These are phyloP conservation scores for Stephania japonica DNA, from an alignment of 164 flowering plant species.

Conservation along the genomic window DNA sequence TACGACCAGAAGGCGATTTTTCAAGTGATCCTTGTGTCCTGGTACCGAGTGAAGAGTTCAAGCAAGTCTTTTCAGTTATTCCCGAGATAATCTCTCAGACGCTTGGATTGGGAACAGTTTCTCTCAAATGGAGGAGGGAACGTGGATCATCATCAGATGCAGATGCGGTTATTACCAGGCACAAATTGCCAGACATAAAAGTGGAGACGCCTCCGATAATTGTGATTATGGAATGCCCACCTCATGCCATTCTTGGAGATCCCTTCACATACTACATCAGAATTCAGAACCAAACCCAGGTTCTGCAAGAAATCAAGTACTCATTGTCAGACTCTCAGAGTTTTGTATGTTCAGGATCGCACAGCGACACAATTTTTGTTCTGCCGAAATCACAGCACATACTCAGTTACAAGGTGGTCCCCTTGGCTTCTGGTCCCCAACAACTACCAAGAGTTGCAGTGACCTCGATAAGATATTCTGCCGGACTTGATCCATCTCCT, in stretches of 20 bases:
- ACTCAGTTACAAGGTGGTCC: constrained; percentile 64
- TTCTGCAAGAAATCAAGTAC: constrained; percentile 80
- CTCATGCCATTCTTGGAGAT: constrained; percentile 72
- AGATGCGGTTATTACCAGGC: constrained; percentile 40
- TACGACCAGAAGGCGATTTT: constrained; percentile 29
- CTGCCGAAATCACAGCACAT: constrained; percentile 68
- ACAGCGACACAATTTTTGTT: constrained; percentile 53
- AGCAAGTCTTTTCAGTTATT: constrained; percentile 54
- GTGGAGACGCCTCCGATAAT: constrained; percentile 67
- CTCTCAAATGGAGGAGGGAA: constrained; percentile 64
- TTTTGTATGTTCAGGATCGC: constrained; percentile 72
- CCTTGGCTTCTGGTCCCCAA: constrained; percentile 64
- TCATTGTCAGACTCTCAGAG: constrained; percentile 71
- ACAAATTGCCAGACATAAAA: constrained; percentile 60
- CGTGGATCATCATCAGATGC: constrained; percentile 18
- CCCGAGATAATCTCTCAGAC: constrained; percentile 36
- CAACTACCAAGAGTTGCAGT: constrained; percentile 66
- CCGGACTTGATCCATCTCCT: constrained; percentile 57
- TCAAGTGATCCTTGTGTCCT: constrained; percentile 34
- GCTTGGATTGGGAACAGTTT: constrained; percentile 49
- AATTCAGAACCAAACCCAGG: constrained; percentile 57
- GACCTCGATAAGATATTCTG: constrained; percentile 68
- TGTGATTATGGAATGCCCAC: constrained; percentile 73
- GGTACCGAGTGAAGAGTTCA: constrained; percentile 81
- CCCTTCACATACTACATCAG: constrained; percentile 71